A percentile compares a stretch with the other conserved stretches of the same genome.
These are phyloP conservation scores for Globisporangium solare DNA, from an alignment of 352 stramenopile genomes.

Conservation along the genomic window DNA sequence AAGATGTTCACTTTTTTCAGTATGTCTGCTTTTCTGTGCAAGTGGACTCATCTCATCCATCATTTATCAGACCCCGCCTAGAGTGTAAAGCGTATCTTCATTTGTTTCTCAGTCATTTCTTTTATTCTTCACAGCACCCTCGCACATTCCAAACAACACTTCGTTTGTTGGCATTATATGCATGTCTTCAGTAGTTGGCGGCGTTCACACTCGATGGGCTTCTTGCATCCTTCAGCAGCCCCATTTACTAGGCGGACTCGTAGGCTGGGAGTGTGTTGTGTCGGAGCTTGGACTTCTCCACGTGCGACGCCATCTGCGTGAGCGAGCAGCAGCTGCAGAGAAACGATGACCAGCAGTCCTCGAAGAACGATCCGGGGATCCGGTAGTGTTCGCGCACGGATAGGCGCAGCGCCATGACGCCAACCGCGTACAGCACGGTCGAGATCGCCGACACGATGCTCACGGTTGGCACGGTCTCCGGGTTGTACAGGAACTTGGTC, in stretches of 20 bases:
- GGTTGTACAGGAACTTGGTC: background rate
- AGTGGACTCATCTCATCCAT: no score
- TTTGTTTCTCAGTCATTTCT: no score
- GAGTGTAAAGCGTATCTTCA: no score
- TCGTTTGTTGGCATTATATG: no score
- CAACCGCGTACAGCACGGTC: background rate
- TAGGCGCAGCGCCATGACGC: background rate
- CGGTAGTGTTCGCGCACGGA: constrained; percentile 3
- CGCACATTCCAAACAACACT: no score
- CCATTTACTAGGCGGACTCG: background rate
- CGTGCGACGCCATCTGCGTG: constrained; percentile 18
- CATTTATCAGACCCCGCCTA: no score
- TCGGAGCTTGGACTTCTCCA: background rate
- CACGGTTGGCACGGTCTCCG: background rate
- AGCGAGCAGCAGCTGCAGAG: constrained; percentile 17
- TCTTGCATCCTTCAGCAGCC: no score
- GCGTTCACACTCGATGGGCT: no score
- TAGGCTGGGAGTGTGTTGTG: background rate
- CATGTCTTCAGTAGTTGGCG: no score
- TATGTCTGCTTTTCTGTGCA: no score
- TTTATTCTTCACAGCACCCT: no score
- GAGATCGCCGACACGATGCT: background rate
- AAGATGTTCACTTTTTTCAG: no score
- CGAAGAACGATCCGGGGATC: constrained; percentile 7
- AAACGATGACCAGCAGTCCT: constrained; percentile 9